Conservation (phyloP, 495 filamentous ascomycete species). For the Talaromyces liani region DNA sequence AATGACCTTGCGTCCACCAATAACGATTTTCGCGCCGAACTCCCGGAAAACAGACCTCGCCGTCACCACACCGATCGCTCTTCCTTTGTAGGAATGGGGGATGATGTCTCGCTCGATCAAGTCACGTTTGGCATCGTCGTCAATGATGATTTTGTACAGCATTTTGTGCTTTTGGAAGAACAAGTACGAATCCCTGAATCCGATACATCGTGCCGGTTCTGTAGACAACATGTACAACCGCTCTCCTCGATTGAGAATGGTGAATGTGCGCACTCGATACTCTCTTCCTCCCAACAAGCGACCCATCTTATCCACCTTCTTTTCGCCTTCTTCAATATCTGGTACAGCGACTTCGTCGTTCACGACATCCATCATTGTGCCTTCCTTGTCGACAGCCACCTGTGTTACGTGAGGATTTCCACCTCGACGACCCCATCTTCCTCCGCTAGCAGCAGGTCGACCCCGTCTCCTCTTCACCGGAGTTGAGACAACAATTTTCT, state of each 20-base stretch:
- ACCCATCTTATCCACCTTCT: slow-evolving; percentile 85
- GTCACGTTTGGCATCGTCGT: slow-evolving; percentile 86
- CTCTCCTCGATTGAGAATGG: slow-evolving; percentile 72
- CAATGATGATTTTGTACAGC: slow-evolving; percentile 92
- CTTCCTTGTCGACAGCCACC: slow-evolving; percentile 89
- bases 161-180: slow-evolving; percentile 97
- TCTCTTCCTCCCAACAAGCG: slow-evolving; percentile 73
- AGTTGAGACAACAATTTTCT: slow-evolving; percentile 46
- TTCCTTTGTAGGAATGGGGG: slow-evolving; percentile 95
- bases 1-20: slow-evolving; percentile 74
- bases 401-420: slow-evolving; percentile 69
- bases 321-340: slow-evolving; percentile 80
- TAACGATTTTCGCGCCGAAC: slow-evolving; percentile 88
- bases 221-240: slow-evolving; percentile 96
- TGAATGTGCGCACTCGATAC: slow-evolving; percentile 92
- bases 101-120: slow-evolving; percentile 92
- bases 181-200: slow-evolving; percentile 93
- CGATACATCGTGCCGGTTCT: slow-evolving; percentile 91
- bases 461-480: slow-evolving; percentile 61
- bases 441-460: slow-evolving; percentile 60
- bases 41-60: slow-evolving; percentile 95
- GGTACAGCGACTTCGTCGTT: slow-evolving; percentile 87
- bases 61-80: slow-evolving; percentile 94
- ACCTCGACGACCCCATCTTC: slow-evolving; percentile 55
- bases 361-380: slow-evolving; percentile 83